Conservation (phyloP, 176 grass and related monocot species). For the Oryza longistaminata region DNA sequence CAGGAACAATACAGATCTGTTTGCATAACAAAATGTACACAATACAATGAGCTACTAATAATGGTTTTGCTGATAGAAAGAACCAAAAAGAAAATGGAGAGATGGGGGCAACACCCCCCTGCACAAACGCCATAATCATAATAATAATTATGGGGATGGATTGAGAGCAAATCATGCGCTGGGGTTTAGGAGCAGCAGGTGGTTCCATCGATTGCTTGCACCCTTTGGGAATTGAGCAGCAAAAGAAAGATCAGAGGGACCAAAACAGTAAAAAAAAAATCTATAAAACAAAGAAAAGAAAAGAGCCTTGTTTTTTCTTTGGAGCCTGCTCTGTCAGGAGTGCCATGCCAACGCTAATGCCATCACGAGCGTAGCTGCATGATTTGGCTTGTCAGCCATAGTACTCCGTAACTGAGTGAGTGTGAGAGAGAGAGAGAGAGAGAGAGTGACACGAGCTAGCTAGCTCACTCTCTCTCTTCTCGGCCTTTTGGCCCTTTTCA, state of each 20-base stretch:
- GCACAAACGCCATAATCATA: not conserved
- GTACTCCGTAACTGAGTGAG: not conserved
- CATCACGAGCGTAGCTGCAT: constrained; percentile 59
- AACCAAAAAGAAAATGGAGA: constrained; percentile 54
- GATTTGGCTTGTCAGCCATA: constrained; percentile 59
- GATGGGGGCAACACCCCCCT: not conserved
- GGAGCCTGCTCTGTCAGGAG: constrained; percentile 34
- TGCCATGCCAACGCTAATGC: constrained; percentile 52
- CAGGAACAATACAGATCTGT: not conserved
- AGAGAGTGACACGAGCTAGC: constrained; percentile 21
- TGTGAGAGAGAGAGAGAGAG: not conserved
- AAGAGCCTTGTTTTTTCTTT: not conserved
- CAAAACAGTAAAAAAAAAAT: not conserved
- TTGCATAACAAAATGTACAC: not conserved
- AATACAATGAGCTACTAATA: not conserved
- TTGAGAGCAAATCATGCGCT: constrained; percentile 49
- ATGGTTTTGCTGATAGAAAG: constrained; percentile 42
- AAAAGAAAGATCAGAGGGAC: constrained; percentile 4
- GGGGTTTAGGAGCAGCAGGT: constrained; percentile 29
- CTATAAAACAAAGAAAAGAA: too few relatives aligned
- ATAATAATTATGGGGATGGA: not conserved
- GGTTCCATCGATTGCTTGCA: constrained; percentile 49
- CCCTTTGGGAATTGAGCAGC: constrained; percentile 49
- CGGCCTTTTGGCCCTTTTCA: constrained; percentile 33
- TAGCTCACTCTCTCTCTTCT: not conserved